Percentiles rank a stretch among this genome's conserved stretches.
Evolutionary conservation across 1,139 yeast genomes (phyloP).

Genomic region (Maudiozyma humilis): DNA sequence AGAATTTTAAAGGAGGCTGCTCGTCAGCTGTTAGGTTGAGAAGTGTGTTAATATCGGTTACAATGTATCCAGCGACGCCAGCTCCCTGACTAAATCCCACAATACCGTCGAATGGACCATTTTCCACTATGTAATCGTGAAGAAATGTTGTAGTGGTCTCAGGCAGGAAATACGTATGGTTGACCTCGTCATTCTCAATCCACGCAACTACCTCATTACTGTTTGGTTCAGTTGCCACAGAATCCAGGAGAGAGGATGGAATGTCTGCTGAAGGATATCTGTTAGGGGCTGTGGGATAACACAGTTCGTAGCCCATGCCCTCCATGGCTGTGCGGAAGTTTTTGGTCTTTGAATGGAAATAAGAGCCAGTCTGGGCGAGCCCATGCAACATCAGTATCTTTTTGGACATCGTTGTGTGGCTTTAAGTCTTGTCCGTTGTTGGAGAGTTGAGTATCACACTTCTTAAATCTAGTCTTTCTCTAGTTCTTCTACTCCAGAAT

Average conservation of each 20-base stretch:
- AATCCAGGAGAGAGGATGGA: constrained; percentile 18
- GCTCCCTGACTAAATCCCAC: constrained; percentile 94
- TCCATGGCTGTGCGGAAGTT: constrained; percentile 60
- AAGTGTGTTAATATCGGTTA: constrained; percentile 37
- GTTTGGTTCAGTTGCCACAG: constrained; percentile 9
- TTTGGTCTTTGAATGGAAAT: constrained; percentile 65
- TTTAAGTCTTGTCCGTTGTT: background rate
- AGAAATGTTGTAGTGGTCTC: constrained; percentile 22
- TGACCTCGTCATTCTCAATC: constrained; percentile 24
- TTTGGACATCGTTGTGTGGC: constrained; percentile 12
- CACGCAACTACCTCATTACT: constrained; percentile 26
- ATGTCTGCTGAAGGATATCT: constrained; percentile 24
- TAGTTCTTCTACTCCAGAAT: too few species aligned
- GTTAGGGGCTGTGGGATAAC: constrained; percentile 65
- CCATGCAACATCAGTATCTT: constrained; percentile 49
- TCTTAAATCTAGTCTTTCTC: too few species aligned
- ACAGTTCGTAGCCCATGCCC: constrained; percentile 55
- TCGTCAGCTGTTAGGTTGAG: constrained; percentile 21
- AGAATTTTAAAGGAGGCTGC: constrained; percentile 54
- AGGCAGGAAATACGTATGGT: constrained; percentile 21
- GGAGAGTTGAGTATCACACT: background rate
- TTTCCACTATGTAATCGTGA: constrained; percentile 27
- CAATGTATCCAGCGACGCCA: constrained; percentile 59
- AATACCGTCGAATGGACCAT: constrained; percentile 82
- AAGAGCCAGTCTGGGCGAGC: constrained; percentile 60